Evolutionary conservation across 495 filamentous ascomycete species (phyloP).

Genomic region (Podospora sp.): DNA sequence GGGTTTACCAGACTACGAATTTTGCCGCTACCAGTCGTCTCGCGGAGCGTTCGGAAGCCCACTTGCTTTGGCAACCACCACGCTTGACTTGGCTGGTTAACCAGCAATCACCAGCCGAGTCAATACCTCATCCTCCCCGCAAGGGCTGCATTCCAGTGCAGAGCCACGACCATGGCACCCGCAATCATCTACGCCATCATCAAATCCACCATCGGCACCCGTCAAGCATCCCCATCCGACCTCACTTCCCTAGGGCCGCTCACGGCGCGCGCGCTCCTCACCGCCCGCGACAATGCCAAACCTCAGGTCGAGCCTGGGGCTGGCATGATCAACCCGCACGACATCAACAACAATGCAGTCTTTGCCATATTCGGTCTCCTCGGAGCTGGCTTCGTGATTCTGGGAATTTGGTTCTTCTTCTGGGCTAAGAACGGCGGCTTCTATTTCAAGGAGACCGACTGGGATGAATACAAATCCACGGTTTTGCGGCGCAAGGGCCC

Average conservation of each 20-base stretch:
- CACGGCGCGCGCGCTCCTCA: constrained; percentile 41
- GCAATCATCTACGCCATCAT: constrained; percentile 31
- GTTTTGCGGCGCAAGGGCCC: constrained; percentile 91
- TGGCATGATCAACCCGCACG: constrained; percentile 63
- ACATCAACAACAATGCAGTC: constrained; percentile 81
- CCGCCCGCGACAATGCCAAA: constrained; percentile 36
- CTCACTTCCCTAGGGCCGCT: constrained; percentile 42
- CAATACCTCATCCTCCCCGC: constrained; percentile 11
- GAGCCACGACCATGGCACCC: constrained; percentile 35
- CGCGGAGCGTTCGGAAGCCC: neutral
- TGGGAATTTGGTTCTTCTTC: constrained; percentile 95
- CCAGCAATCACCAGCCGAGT: constrained; percentile 31
- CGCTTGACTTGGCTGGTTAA: constrained; percentile 30
- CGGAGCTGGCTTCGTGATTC: constrained; percentile 74
- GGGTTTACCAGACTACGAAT: neutral
- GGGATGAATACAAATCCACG: constrained; percentile 98
- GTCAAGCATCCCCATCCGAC: constrained; percentile 21
- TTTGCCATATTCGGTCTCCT: constrained; percentile 85
- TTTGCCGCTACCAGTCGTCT: neutral
- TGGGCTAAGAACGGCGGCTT: constrained; percentile 97
- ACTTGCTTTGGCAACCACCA: constrained; percentile 14
- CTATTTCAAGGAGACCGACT: constrained; percentile 78
- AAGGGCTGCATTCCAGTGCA: constrained; percentile 19
- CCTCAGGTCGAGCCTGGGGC: constrained; percentile 35
- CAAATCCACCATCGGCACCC: constrained; percentile 16